phyloP scores from a whole-genome alignment of 2,329 filamentous ascomycete species.

The Ophiostoma montium region DNA sequence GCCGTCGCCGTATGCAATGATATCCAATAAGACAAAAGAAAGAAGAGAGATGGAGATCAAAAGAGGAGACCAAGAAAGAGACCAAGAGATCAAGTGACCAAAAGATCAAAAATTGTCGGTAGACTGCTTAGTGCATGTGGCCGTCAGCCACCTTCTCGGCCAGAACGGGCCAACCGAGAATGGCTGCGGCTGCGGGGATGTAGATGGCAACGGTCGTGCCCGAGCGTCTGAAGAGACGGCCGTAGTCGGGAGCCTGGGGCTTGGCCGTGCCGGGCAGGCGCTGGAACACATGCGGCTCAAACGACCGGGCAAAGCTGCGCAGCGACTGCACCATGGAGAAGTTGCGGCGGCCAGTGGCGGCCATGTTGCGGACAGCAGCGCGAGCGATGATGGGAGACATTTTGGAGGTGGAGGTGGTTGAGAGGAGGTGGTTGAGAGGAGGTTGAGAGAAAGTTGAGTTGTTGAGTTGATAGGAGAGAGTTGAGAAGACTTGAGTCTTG shows the following conservation, averaged over 20 bases:
- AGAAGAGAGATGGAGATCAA: not conserved
- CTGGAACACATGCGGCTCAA: slow-evolving; percentile 26
- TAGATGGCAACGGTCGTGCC: slow-evolving; percentile 22
- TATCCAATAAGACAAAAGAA: not conserved
- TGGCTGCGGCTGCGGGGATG: slow-evolving; percentile 19
- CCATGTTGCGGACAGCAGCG: slow-evolving; percentile 18
- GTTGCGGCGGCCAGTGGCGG: slow-evolving; percentile 15
- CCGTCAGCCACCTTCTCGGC: slow-evolving; percentile 16
- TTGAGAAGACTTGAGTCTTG: not conserved
- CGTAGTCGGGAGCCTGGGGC: slow-evolving; percentile 24
- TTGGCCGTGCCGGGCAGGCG: slow-evolving; percentile 19
- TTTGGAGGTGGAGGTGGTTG: slow-evolving; percentile 6
- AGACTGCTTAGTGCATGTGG: slow-evolving; percentile 12
- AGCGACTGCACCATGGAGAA: slow-evolving; percentile 24
- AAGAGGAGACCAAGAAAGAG: no score
- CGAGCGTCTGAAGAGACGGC: slow-evolving; percentile 21
- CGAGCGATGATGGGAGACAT: slow-evolving; percentile 24
- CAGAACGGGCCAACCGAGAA: slow-evolving; percentile 26
- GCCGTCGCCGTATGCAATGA: not conserved
- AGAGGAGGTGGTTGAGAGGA: not conserved
- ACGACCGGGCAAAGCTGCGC: slow-evolving; percentile 22
- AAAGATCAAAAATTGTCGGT: not conserved
- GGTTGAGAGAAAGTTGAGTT: not conserved
- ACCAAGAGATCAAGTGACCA: no score
- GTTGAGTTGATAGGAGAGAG: not conserved